Evolutionary conservation across 169 alveolate genomes (phyloP).

Genomic region (Plasmodium cynomolgi): DNA sequence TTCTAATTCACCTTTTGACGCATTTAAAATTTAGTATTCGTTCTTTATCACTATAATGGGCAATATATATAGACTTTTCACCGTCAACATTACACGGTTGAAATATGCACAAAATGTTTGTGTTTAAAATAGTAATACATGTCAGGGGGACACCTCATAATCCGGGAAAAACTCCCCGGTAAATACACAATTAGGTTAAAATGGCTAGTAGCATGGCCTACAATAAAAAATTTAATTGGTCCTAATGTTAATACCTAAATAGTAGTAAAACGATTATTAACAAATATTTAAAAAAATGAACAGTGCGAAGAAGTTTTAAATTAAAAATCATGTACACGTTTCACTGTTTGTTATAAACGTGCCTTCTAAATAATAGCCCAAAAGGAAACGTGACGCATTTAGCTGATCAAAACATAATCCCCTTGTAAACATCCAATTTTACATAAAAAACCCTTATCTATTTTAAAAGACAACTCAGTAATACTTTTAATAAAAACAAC

Average conservation of each 20-base stretch:
- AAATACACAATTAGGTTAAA: background rate
- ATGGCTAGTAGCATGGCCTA: background rate
- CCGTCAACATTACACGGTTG: background rate
- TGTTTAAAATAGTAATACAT: background rate
- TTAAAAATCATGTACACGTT: background rate
- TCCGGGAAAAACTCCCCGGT: background rate
- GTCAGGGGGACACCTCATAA: background rate
- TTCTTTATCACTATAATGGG: background rate
- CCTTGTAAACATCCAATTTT: background rate
- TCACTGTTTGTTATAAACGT: background rate
- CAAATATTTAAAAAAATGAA: too few relatives aligned
- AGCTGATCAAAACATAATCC: background rate
- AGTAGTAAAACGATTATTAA: background rate
- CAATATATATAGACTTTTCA: background rate
- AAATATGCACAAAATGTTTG: background rate
- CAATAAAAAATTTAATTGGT: too few relatives aligned
- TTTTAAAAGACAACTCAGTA: background rate
- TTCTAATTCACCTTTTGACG: background rate
- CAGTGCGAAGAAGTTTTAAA: background rate
- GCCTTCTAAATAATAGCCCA: background rate
- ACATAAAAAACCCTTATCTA: background rate
- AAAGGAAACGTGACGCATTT: background rate
- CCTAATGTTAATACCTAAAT: background rate
- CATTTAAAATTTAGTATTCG: background rate
- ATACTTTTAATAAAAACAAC: background rate